These are phyloP conservation scores for Pichia californica DNA, from an alignment of 805 yeast genomes.

Conservation along the genomic window DNA sequence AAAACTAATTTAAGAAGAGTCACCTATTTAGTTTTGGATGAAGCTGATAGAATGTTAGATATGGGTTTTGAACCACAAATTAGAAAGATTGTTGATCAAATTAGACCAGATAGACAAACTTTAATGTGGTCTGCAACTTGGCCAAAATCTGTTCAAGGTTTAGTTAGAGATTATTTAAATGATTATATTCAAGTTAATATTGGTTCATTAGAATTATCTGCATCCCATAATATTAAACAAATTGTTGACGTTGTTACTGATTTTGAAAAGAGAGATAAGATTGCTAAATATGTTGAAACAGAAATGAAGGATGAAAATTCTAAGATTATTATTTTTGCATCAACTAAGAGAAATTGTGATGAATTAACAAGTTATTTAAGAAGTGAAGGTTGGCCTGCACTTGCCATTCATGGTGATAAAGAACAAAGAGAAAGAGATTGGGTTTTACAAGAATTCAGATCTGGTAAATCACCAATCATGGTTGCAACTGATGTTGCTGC, in stretches of 20 bases:
- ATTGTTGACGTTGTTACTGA: constrained; percentile 85
- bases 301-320: constrained; percentile 68
- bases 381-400: constrained; percentile 97
- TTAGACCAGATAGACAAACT: constrained; percentile 99
- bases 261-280: constrained; percentile 90
- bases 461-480: constrained; percentile 93
- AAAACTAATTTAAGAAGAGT: constrained; percentile 94
- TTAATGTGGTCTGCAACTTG: constrained; percentile 99
- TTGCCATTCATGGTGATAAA: constrained; percentile 98
- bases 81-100: constrained; percentile 91
- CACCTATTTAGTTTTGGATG: constrained; percentile 94
- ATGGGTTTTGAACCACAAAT: constrained; percentile 99
- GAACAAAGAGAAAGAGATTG: constrained; percentile 98
- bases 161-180: constrained; percentile 84
- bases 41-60: constrained; percentile 99
- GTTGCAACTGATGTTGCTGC: constrained; percentile 99
- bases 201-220: constrained; percentile 93
- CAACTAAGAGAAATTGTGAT: constrained; percentile 98
- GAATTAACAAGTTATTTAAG: constrained; percentile 87
- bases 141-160: constrained; percentile 96
- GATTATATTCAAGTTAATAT: constrained; percentile 95
- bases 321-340: constrained; percentile 82
- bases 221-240: constrained; percentile 95
- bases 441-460: constrained; percentile 89
- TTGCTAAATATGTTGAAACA: constrained; percentile 72